These are phyloP conservation scores for Luzula sylvatica DNA, from an alignment of 176 grass and related monocot genomes.

Conservation along the genomic window DNA sequence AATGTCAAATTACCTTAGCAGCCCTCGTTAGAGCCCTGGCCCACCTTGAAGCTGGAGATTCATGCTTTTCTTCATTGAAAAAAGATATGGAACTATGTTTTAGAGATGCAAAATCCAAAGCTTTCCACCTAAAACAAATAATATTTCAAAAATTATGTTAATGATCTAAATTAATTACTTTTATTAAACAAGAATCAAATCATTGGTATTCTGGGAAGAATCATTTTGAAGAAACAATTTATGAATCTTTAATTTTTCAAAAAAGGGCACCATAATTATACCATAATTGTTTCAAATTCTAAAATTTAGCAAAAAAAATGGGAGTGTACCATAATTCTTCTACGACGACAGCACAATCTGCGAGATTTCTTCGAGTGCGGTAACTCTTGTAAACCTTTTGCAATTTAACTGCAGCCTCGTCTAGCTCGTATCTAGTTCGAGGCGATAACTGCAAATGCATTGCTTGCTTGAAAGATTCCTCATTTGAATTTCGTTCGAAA, in stretches of 20 bases:
- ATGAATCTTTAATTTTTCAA: too few relatives aligned
- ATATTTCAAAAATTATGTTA: background rate
- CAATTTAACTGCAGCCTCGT: slow-evolving; percentile 63
- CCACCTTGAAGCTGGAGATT: slow-evolving; percentile 80
- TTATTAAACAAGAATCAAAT: too few relatives aligned
- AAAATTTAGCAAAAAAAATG: background rate
- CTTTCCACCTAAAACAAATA: slow-evolving; percentile 61
- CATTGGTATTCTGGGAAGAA: too few relatives aligned
- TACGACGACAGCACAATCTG: slow-evolving; percentile 74
- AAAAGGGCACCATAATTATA: background rate
- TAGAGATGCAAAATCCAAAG: slow-evolving; percentile 76
- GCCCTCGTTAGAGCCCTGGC: slow-evolving; percentile 67
- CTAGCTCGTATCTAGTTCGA: slow-evolving; percentile 43
- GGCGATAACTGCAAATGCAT: slow-evolving; percentile 17
- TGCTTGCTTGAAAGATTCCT: slow-evolving; percentile 1
- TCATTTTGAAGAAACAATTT: too few relatives aligned
- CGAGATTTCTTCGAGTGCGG: slow-evolving; percentile 64
- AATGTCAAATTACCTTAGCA: slow-evolving; percentile 59
- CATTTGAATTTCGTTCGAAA: background rate
- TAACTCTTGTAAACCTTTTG: slow-evolving; percentile 97
- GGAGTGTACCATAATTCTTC: slow-evolving; percentile 87
- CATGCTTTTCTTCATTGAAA: slow-evolving; percentile 69
- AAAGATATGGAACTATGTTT: slow-evolving; percentile 86
- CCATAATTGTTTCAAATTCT: background rate
- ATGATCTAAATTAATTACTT: background rate